phyloP scores from a whole-genome alignment of 1,284 basidiomycete genomes.

The Abortiporus biennis region DNA sequence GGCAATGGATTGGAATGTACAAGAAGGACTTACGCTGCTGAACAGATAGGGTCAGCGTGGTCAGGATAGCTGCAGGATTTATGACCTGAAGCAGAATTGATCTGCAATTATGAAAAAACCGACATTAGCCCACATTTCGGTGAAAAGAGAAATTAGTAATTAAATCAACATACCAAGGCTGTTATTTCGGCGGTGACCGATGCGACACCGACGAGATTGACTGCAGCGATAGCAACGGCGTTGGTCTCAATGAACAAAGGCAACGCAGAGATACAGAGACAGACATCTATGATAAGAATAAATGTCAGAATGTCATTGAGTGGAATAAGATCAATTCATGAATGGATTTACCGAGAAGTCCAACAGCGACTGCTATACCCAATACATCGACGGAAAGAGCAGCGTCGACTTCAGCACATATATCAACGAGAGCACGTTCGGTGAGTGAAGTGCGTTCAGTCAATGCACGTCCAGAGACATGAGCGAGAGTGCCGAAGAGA shows the following conservation, averaged over 20 bases:
- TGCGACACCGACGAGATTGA: slow-evolving; percentile 24
- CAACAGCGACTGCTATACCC: slow-evolving; percentile 17
- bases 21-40: slow-evolving; percentile 7
- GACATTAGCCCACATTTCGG: slow-evolving; percentile 2
- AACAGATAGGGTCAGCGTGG: slow-evolving; percentile 31
- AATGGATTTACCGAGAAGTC: slow-evolving; percentile 25
- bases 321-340: not conserved
- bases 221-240: slow-evolving; percentile 20
- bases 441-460: too few relatives aligned
- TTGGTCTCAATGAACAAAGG: slow-evolving; percentile 27
- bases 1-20: not conserved
- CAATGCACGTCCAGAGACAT: not conserved
- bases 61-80: slow-evolving; percentile 34
- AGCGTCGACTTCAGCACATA: not conserved
- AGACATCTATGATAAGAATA: slow-evolving; percentile 25
- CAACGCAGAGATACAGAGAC: slow-evolving; percentile 32
- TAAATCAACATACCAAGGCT: slow-evolving; percentile 23
- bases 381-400: not conserved
- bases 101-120: slow-evolving; percentile 13
- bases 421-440: not conserved
- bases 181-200: slow-evolving; percentile 23
- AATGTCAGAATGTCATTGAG: not conserved
- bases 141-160: not conserved
- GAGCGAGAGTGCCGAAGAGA: not conserved
- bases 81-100: slow-evolving; percentile 15